Evolutionary conservation across 2,329 filamentous ascomycete genomes (phyloP).

Genomic region (Diaporthe caulivora): DNA sequence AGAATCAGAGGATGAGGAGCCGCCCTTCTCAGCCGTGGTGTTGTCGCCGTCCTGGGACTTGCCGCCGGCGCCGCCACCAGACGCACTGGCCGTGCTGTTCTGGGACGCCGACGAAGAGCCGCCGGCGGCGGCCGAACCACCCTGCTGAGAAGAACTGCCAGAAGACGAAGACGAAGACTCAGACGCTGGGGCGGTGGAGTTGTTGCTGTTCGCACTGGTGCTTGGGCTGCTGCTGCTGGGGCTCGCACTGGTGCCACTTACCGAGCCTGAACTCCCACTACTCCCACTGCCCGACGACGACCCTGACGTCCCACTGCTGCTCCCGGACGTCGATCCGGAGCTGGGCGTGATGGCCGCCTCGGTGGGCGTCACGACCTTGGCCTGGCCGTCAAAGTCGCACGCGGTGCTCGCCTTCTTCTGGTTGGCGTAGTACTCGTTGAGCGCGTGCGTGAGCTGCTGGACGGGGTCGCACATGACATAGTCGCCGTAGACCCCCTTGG

Average conservation of each 20-base stretch:
- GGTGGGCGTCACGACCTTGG: conserved; percentile 48
- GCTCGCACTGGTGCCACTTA: conserved; percentile 30
- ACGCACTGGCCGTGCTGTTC: background rate
- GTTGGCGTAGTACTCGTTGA: conserved; percentile 78
- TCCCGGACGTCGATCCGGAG: background rate
- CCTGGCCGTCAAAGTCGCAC: conserved; percentile 80
- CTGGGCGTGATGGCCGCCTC: conserved; percentile 12
- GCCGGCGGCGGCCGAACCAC: conserved; percentile 13
- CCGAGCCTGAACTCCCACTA: conserved; percentile 19
- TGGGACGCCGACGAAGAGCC: background rate
- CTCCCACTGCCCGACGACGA: background rate
- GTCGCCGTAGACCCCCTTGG: conserved; percentile 77
- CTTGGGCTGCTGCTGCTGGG: conserved; percentile 11
- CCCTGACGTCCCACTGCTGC: background rate
- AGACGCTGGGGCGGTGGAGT: background rate
- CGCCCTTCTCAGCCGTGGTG: conserved; percentile 20
- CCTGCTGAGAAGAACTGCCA: conserved; percentile 29
- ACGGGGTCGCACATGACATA: conserved; percentile 81
- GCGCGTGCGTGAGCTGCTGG: conserved; percentile 79
- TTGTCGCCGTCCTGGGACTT: conserved; percentile 7
- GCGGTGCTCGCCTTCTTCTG: conserved; percentile 67
- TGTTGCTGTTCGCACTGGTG: conserved; percentile 7
- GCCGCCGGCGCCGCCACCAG: conserved; percentile 5
- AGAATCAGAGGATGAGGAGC: background rate
- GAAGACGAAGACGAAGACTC: background rate